Conservation (phyloP, 306 rosid species). For the Rubus parviflorus region DNA sequence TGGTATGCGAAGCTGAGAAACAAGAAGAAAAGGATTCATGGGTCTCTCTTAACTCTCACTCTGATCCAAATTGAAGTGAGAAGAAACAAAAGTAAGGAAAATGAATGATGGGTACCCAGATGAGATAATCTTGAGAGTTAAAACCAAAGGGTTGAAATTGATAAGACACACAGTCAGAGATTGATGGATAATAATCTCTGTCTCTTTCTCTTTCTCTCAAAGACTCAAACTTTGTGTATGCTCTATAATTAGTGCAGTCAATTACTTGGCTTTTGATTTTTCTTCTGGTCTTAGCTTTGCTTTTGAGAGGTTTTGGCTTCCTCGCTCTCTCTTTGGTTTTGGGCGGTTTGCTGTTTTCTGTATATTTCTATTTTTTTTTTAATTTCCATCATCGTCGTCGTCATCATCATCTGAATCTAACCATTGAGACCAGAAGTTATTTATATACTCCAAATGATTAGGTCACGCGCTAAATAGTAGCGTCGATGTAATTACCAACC, state of each 20-base stretch:
- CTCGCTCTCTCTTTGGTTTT: not conserved
- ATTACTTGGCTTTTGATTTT: conserved; percentile 4
- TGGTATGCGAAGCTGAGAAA: not conserved
- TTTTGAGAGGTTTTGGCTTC: not conserved
- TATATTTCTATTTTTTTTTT: conserved; percentile 2
- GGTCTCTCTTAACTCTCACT: conserved; percentile 4
- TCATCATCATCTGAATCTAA: conserved; percentile 36
- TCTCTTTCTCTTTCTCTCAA: not conserved
- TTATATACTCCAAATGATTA: not conserved
- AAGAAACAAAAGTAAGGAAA: not conserved
- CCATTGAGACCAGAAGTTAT: conserved; percentile 32
- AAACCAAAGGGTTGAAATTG: conserved; percentile 32
- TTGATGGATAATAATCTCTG: conserved; percentile 17
- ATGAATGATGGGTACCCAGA: conserved; percentile 10
- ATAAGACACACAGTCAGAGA: conserved; percentile 24
- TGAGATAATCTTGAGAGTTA: not conserved
- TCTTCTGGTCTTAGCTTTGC: not conserved
- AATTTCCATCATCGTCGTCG: not conserved
- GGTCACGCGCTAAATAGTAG: not conserved
- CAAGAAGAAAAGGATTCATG: conserved; percentile 20
- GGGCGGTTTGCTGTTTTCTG: conserved; percentile 24
- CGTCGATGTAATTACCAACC: conserved; percentile 10
- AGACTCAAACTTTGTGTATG: not conserved
- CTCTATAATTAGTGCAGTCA: conserved; percentile 27
- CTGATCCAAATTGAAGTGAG: not conserved